Base-by-base conservation (phyloP, 1,284 basidiomycete species). In the Rhodotorula sp. region DNA sequence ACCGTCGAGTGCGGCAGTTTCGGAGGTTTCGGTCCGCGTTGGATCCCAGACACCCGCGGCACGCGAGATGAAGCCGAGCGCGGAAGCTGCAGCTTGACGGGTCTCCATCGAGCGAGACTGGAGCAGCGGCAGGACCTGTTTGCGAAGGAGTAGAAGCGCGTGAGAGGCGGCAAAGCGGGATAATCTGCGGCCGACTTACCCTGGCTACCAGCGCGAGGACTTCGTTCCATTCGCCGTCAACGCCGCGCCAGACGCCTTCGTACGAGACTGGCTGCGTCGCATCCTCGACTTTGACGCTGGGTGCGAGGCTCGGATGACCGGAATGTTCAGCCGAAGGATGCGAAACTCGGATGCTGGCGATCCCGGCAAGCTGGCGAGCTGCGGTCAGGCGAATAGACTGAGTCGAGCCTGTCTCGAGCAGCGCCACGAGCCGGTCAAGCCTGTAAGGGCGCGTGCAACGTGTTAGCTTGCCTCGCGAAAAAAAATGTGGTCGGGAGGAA, bases 361-460 rank as follows among this genome's bases (percentile, higher is more conserved):
- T 86, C 78, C 94, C 91, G 2, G 92, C 94, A 58, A 97, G 86
- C 81, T 97, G 94, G 79, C 92, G 92, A 15, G 93, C 93, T 5
- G 94, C 93, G 23, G 93, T 94, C 73, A 88, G 88, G 79, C 92
- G 87, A 71, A 96, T 90, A 62, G 91, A 90, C 62, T 87, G 84
- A 5, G 91, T 92, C 46, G 93, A 93, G 62, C 93, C 94, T 58
- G 91, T 91, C 82, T 95, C 93, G 79, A 96, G 87, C 62, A 96
- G 85, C 80, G 91, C 87, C 79, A 96, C 89, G 84, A 96, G 89
- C 81, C 93, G 88, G 86, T 96, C 93, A 84, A 96, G 88, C 85
- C 91, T 79, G 70, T 7, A n/a, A n/a, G 6, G 20, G 16, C 23
- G 31, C 16, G 21, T 26, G 14, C 3, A 16, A 15, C 26, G 15